Conservation (phyloP, 768 basidiomycete genomes). For the Pleurotus tuber-regium region DNA sequence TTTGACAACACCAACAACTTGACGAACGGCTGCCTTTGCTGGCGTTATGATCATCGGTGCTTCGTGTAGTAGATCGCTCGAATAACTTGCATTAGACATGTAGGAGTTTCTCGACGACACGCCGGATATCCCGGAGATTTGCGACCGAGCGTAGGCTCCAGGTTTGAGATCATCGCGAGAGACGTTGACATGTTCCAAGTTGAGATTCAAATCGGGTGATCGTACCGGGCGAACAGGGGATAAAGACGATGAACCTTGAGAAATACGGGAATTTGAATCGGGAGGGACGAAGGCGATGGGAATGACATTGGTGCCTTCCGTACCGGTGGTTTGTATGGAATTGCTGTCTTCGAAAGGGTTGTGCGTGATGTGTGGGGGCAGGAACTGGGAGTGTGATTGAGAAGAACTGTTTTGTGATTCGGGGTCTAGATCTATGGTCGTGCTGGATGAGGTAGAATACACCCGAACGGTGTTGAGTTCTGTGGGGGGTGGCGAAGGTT, state of each 20-base stretch:
- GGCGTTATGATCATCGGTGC: constrained; percentile 81
- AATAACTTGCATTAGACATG: constrained; percentile 71
- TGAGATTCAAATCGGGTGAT: constrained; percentile 59
- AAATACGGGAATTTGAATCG: constrained; percentile 39
- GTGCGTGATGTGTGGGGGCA: constrained; percentile 36
- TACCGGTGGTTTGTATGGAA: constrained; percentile 81
- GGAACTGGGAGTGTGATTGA: constrained; percentile 33
- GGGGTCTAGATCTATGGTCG: constrained; percentile 62
- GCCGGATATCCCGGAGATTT: constrained; percentile 51
- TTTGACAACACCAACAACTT: constrained; percentile 74
- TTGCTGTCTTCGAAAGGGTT: constrained; percentile 79
- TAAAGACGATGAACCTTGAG: constrained; percentile 28
- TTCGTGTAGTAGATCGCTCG: constrained; percentile 78
- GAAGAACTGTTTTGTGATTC: constrained; percentile 34
- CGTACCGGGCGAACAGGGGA: constrained; percentile 58
- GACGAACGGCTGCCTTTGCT: constrained; percentile 58
- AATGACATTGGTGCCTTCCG: constrained; percentile 82
- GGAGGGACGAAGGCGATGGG: constrained; percentile 80
- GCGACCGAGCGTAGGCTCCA: constrained; percentile 42
- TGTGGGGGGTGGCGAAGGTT: constrained; percentile 33
- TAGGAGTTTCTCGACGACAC: constrained; percentile 61
- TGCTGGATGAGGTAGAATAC: constrained; percentile 43
- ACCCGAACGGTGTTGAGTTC: constrained; percentile 45
- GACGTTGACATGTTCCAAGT: constrained; percentile 61
- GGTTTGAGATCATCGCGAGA: constrained; percentile 49